Evolutionary conservation across 2,329 filamentous ascomycete genomes (phyloP).

Genomic region (Tolypocladium tundrense): DNA sequence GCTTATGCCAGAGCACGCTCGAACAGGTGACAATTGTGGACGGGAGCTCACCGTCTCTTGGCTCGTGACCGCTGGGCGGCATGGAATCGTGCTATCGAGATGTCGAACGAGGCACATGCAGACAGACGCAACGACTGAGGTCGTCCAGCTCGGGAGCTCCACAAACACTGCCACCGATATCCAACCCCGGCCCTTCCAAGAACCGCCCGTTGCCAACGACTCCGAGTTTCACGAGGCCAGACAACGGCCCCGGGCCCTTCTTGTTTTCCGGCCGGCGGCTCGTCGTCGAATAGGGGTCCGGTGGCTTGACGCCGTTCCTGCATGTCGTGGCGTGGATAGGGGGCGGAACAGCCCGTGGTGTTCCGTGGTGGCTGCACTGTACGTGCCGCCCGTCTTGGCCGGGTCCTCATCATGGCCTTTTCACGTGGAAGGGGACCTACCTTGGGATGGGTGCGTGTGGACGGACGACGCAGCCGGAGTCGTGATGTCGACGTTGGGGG

Average conservation of each 20-base stretch:
- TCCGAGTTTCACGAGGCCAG: neutral
- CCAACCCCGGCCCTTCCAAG: neutral
- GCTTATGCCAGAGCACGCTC: neutral
- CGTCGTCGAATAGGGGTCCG: neutral
- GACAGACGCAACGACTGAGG: neutral
- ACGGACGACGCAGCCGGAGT: neutral
- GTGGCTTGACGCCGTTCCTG: neutral
- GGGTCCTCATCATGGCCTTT: neutral
- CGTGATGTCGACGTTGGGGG: neutral
- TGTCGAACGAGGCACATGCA: neutral
- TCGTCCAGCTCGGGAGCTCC: neutral
- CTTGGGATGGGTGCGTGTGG: neutral
- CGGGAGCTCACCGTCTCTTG: neutral
- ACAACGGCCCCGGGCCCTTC: neutral
- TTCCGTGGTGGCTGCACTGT: neutral
- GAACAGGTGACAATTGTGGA: neutral
- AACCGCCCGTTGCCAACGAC: neutral
- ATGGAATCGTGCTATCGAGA: neutral
- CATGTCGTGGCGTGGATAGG: neutral
- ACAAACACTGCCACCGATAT: neutral
- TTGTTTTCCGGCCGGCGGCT: neutral
- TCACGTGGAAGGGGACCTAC: neutral
- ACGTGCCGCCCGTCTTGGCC: neutral
- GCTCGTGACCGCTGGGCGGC: neutral
- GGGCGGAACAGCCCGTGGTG: neutral